Base-by-base conservation (phyloP, 164 flowering plant genomes). In the Litsea cubeba region DNA sequence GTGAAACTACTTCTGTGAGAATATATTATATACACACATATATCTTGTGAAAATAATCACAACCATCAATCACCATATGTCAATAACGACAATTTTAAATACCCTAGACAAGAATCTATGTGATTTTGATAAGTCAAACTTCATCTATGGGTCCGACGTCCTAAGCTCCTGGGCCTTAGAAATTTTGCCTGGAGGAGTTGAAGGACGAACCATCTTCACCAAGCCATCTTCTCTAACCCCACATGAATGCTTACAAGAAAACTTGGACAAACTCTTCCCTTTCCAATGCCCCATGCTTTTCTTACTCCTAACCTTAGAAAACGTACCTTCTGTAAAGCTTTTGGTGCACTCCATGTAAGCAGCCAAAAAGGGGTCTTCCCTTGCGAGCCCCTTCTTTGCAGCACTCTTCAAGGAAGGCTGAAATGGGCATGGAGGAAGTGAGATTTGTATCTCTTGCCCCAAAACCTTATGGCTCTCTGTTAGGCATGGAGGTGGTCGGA, bases 181-280 rank as follows among this genome's bases (percentile, higher is more conserved):
- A 35, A 35, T 35, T 35, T 35, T 1, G 46, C 60, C n/a, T 1
- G 60, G 1, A 2, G 58, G 58, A 51, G 60, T 20, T 54, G 85
- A 80, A 77, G 81, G 71, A 14, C 73, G 85, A 24, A 86, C 73
- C n/a, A 81, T 11, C 58, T 76, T 84, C 25, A 86, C 81, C 66
- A 85, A 76, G 71, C 74, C 81, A 76, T 86, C 83, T 49, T 87
- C 89, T 73, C 78, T 78, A 60, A 87, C 88, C 67, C 76, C 82
- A 71, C 90, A 84, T 0, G 90, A 86, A 1, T 72, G 50, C 83
- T 81, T 90, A 71, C 94, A 90, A 3, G 92, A 89, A 54, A 87
- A 80, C 46, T 64, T 18, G 28, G 60, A 73, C 69, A 35, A 81
- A 75, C 76, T 65, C n/a, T 20, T 54, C 17, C 24, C 62, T 3